Base-by-base conservation (phyloP, 2,329 filamentous ascomycete species). In the Aureobasidium sp. region DNA sequence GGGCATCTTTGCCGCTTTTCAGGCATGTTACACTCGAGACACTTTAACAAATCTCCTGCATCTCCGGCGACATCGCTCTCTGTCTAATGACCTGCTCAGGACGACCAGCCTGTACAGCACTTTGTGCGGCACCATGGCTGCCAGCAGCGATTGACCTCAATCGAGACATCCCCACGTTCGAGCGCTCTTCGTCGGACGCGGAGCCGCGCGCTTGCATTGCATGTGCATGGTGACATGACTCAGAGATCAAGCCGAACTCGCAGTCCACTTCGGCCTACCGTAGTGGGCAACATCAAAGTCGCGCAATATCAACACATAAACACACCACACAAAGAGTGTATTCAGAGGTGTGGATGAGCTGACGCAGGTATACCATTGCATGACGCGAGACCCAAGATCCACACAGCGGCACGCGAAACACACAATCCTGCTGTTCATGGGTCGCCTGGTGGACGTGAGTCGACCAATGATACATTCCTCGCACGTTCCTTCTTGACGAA, bases 131-230 rank as follows among this genome's bases (percentile, higher is more conserved):
- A 13, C 25, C 19, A 57, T 31, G 6, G 6, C 15, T 42, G 10
- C 25, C 37, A 42, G n/a, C 35, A 33, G 21, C 50, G 11, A 10
- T 35, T 19, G 35, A 40, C 37, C 25, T n/a, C 17, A 11, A n/a
- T 40, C 25, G 29, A 4, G 11, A 11, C 15, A 23, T 29, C 53
- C 53, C 53, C 53, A 21, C 53, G 40, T 45, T 46, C 19, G 33
- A 27, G 40, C 38, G 21, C 49, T 53, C 15, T 43, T 21, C 51
- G 31, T 25, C 38, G 53, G 42, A 42, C 54, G 49, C 49, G 49
- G 58, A 60, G 58, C 57, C 57, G 57, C 57, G 33, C 38, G 27
- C 57, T 25, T 60, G 58, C 47, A 60, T 60, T 55, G 42, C 53
- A 57, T 57, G 55, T 58, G 55, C 55, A 58, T 38, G 4, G 17